Base-by-base conservation (phyloP, 2,329 filamentous ascomycete species). In the Colletotrichum paranaense region DNA sequence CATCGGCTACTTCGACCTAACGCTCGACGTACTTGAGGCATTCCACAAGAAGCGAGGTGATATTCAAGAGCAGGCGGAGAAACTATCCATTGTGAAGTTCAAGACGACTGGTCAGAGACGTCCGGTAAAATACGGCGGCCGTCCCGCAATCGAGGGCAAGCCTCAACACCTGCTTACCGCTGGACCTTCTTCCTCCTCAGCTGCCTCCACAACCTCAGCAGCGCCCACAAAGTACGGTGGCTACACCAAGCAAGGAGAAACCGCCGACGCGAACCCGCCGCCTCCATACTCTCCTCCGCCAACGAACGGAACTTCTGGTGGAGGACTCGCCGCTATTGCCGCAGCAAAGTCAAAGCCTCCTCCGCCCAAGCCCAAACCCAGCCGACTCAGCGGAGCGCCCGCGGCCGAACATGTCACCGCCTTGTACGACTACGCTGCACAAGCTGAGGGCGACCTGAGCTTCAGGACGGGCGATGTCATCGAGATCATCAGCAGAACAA, bases 1-100 rank as follows among this genome's bases (percentile, higher is more conserved):
- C 80, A 99, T 99, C 80, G 95, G 95, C 74, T 99, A 99, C 85
- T 99, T 99, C 83, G 94, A 99, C 82, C 89, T 99, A 64, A 94
- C 93, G 1, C 88, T 94, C 38, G 95, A 97, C 79, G 93, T 99
- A 56, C 95, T 98, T 82, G 96, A 96, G 76, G 95, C 95, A 14
- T 99, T 97, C 82, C 88, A 94, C 79, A 89, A 91, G 82, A 98
- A 98, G 86, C 93, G 95, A 35, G 96, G 95, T 30, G 93, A 97
- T 78, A 92, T 97, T 73, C 92, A 97, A 80, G 94, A 97, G 77
- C 91, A 89, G 75, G 91, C 93, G n/a, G 97, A 99, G 83, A 91
- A 90, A 49, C 87, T 99, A 22, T 88, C 90, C 14, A 98, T 99
- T 76, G 92, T 94, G 75, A 94, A 95, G 77, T 99, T 95, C 90